Percentiles rank a stretch among this genome's conserved stretches.
Conservation (phyloP, 1,284 basidiomycete genomes). For the Dichomitus squalens region DNA sequence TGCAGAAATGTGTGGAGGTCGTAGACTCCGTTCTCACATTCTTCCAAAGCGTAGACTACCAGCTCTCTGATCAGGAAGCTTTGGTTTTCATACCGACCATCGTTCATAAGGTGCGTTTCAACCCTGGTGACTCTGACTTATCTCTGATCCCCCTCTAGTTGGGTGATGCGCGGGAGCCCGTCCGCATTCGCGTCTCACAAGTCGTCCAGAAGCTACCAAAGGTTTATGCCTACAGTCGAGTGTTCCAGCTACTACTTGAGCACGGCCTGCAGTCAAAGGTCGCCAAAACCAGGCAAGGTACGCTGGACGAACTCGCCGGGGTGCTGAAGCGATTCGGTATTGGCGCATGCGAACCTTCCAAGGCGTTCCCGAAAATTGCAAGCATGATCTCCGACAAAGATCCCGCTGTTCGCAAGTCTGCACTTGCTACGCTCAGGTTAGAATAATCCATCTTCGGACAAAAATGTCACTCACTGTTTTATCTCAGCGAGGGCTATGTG, state of each 20-base stretch:
- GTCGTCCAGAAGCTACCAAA: constrained; percentile 75
- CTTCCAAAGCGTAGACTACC: constrained; percentile 72
- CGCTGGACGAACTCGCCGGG: constrained; percentile 79
- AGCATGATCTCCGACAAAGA: constrained; percentile 89
- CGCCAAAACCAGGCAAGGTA: constrained; percentile 86
- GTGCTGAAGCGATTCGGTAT: constrained; percentile 85
- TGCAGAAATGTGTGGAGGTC: constrained; percentile 89
- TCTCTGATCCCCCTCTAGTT: constrained; percentile 93
- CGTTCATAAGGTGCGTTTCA: constrained; percentile 79
- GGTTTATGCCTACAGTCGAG: constrained; percentile 87
- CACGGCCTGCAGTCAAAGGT: constrained; percentile 89
- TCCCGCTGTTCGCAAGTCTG: constrained; percentile 82
- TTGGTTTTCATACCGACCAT: constrained; percentile 89
- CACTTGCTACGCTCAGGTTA: constrained; percentile 75
- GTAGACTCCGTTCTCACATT: constrained; percentile 81
- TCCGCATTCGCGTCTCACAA: constrained; percentile 70
- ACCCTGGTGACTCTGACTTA: constrained; percentile 86
- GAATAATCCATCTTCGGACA: not conserved
- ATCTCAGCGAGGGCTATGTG: constrained; percentile 74
- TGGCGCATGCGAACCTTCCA: constrained; percentile 76
- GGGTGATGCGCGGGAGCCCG: constrained; percentile 79
- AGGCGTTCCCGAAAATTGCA: constrained; percentile 81
- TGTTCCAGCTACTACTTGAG: constrained; percentile 87
- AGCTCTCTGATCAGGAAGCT: constrained; percentile 89
- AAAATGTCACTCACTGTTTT: not conserved